A percentile compares a stretch with the other conserved stretches of the same genome.
phyloP scores from a whole-genome alignment of 345 rosid genomes.

The Moringa oleifera region DNA sequence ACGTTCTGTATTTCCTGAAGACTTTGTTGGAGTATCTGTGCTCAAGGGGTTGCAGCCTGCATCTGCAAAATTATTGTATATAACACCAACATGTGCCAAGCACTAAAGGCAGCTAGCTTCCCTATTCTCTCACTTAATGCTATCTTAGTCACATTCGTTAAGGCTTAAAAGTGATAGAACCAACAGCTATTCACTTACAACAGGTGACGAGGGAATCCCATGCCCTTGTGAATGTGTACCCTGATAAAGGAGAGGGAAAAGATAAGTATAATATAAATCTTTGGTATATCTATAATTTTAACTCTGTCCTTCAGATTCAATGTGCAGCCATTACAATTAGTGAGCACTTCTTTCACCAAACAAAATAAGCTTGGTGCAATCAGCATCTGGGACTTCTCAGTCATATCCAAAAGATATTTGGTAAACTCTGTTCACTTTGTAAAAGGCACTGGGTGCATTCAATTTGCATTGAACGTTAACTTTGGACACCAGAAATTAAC shows the following conservation, averaged over 20 bases:
- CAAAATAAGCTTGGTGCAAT: background rate
- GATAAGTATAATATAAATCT: too few species aligned
- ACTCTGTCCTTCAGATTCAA: background rate
- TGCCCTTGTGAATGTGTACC: constrained; percentile 47
- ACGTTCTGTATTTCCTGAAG: constrained; percentile 51
- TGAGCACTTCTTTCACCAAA: background rate
- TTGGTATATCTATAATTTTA: too few species aligned
- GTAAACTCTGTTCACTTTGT: background rate
- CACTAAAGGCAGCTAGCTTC: background rate
- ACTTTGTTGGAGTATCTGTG: constrained; percentile 57
- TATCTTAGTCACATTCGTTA: background rate
- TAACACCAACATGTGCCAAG: too few species aligned
- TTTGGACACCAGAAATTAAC: background rate
- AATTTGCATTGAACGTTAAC: background rate
- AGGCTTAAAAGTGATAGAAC: background rate
- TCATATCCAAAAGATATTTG: background rate
- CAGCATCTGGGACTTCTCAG: background rate
- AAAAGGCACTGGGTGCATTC: background rate
- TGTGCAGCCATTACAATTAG: too few species aligned
- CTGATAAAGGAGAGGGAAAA: constrained; percentile 14
- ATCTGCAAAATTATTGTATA: background rate
- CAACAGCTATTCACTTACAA: constrained; percentile 52
- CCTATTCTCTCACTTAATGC: background rate
- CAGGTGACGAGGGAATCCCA: constrained; percentile 41
- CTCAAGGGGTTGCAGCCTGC: constrained; percentile 48